phyloP scores from a whole-genome alignment of 176 grass and related monocot species.

The Rhynchospora tenuis region DNA sequence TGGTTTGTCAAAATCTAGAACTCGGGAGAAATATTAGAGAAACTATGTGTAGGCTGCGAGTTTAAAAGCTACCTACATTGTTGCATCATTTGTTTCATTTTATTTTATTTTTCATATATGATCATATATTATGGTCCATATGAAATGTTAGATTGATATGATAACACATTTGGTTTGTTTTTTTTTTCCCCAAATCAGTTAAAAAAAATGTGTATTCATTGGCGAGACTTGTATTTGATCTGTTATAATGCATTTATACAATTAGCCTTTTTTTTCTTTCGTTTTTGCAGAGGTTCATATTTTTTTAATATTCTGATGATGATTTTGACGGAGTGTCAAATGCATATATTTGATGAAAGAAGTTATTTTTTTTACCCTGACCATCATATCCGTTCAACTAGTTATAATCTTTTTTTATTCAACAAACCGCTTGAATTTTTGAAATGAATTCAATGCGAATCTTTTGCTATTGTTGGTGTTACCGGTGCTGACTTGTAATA shows the following conservation, averaged over 20 bases:
- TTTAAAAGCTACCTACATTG: slow-evolving; percentile 20
- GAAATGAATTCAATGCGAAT: not conserved
- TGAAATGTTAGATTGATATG: not conserved
- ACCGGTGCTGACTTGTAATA: not conserved
- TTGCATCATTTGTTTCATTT: slow-evolving; percentile 19
- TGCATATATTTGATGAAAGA: not conserved
- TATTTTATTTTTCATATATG: slow-evolving; percentile 3
- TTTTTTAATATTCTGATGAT: not conserved
- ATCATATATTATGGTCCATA: slow-evolving; percentile 9
- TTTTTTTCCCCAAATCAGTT: not conserved
- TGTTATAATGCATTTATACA: slow-evolving; percentile 1
- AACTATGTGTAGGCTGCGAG: slow-evolving; percentile 14
- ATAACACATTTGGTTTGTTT: not conserved
- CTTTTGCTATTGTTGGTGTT: not conserved
- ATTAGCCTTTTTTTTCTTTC: not conserved
- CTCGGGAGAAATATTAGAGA: slow-evolving; percentile 4
- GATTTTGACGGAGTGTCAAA: not conserved
- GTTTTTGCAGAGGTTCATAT: not conserved
- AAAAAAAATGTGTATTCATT: not conserved
- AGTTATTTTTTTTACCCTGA: not conserved
- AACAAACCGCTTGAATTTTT: not conserved
- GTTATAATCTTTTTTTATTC: not conserved
- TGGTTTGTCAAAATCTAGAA: slow-evolving; percentile 13
- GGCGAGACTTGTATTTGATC: slow-evolving; percentile 7
- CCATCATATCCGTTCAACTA: not conserved